A percentile compares a stretch with the other conserved stretches of the same genome.
Conservation (phyloP, 306 rosid species). For the Vigna trinervia region DNA sequence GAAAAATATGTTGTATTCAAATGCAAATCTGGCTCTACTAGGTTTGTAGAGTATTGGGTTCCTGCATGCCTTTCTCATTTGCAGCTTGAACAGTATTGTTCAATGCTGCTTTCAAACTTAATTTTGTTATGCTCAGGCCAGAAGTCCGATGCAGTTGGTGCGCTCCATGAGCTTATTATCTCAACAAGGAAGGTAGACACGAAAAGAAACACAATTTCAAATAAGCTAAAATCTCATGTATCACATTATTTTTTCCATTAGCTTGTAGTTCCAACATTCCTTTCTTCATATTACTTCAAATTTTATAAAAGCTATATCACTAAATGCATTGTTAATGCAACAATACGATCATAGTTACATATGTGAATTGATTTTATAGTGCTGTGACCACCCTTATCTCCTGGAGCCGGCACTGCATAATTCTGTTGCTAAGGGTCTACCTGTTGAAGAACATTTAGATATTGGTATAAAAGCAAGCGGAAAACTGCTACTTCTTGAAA, state of each 20-base stretch:
- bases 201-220: constrained; percentile 28
- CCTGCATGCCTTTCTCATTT: constrained; percentile 55
- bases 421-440: constrained; percentile 41
- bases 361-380: constrained; percentile 46
- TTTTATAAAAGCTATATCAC: constrained; percentile 28
- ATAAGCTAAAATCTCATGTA: constrained; percentile 32
- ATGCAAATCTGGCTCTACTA: constrained; percentile 39
- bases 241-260: constrained; percentile 3
- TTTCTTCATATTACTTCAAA: constrained; percentile 13
- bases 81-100: constrained; percentile 62
- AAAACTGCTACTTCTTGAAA: constrained; percentile 54
- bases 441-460: constrained; percentile 47
- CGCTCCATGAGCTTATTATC: constrained; percentile 46
- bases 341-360: constrained; percentile 26
- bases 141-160: constrained; percentile 41
- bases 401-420: constrained; percentile 43
- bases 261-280: constrained; percentile 12
- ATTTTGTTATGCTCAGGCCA: constrained; percentile 47
- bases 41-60: constrained; percentile 60
- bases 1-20: constrained; percentile 50
- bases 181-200: constrained; percentile 53
- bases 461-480: constrained; percentile 55
- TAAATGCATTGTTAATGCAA: constrained; percentile 28
- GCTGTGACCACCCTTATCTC: constrained; percentile 56
- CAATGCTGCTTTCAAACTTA: constrained; percentile 51